Evolutionary conservation across 805 yeast species (phyloP).

Genomic region (Pichia heedii): DNA sequence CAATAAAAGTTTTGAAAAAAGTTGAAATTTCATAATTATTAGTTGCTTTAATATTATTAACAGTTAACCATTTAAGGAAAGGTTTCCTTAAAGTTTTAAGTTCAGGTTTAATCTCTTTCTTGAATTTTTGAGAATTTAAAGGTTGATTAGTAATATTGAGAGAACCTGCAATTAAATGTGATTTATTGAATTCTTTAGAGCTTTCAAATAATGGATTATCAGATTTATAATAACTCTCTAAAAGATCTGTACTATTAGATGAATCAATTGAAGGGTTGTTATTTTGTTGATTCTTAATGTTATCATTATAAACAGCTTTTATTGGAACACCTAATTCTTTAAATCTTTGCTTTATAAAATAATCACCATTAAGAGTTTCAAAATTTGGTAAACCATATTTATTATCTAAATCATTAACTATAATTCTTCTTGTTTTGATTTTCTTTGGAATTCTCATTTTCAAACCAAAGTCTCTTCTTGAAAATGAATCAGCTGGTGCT

Average conservation of each 20-base stretch:
- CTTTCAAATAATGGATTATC: conserved; percentile 36
- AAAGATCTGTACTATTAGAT: background rate
- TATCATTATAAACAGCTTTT: conserved; percentile 10
- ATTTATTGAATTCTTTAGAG: conserved; percentile 15
- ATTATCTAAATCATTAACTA: conserved; percentile 59
- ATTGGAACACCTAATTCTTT: conserved; percentile 57
- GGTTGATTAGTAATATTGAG: conserved; percentile 19
- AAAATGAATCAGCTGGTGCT: conserved; percentile 55
- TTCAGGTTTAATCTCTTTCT: conserved; percentile 24
- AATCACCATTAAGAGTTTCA: conserved; percentile 51
- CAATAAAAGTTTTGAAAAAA: conserved; percentile 34
- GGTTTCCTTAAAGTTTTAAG: conserved; percentile 41
- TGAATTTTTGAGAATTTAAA: conserved; percentile 14
- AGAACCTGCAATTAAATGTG: conserved; percentile 21
- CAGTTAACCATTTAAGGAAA: conserved; percentile 46
- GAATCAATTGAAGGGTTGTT: background rate
- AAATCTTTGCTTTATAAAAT: conserved; percentile 54
- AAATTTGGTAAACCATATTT: conserved; percentile 61
- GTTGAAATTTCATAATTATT: conserved; percentile 10
- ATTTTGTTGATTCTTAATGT: background rate
- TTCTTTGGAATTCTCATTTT: conserved; percentile 62
- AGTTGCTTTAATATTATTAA: conserved; percentile 37
- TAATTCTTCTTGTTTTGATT: conserved; percentile 48
- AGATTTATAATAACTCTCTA: too few relatives aligned
- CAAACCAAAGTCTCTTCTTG: conserved; percentile 68